Conservation (phyloP, 257 asterid genomes). For the Solanum chiquidenum region DNA sequence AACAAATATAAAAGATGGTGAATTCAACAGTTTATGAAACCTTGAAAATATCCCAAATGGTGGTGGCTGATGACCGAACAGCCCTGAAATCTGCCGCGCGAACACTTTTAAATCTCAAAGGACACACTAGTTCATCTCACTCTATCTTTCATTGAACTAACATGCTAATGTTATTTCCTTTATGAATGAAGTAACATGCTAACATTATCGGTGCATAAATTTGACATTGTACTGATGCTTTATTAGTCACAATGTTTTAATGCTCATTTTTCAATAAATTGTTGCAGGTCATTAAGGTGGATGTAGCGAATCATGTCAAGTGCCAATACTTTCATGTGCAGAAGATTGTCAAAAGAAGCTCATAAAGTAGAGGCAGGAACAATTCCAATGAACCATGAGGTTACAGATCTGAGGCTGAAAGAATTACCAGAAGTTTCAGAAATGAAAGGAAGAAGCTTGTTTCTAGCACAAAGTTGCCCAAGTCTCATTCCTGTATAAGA, state of each 20-base stretch:
- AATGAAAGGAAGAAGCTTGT: slow-evolving; percentile 34
- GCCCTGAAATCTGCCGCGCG: background rate
- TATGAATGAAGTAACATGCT: background rate
- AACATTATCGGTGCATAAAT: background rate
- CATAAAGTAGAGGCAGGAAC: too few species aligned
- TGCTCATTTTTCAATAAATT: background rate
- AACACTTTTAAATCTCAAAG: background rate
- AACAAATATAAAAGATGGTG: background rate
- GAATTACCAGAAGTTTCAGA: slow-evolving; percentile 34
- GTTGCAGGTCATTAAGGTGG: background rate
- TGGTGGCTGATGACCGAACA: background rate
- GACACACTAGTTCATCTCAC: background rate
- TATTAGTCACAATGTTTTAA: background rate
- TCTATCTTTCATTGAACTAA: background rate
- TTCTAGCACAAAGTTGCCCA: slow-evolving; percentile 33
- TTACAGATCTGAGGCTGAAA: background rate
- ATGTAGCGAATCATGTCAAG: background rate
- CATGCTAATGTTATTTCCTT: background rate
- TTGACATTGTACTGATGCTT: background rate
- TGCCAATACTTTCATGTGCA: background rate
- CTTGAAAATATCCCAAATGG: background rate
- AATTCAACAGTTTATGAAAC: background rate
- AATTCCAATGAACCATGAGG: too few species aligned
- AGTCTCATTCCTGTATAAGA: slow-evolving; percentile 34
- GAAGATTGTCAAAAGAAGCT: background rate